Evolutionary conservation across 169 alveolate species (phyloP), one percentile per base, ranked within the genome.

Genomic region (Plasmodium vinckei): DNA sequence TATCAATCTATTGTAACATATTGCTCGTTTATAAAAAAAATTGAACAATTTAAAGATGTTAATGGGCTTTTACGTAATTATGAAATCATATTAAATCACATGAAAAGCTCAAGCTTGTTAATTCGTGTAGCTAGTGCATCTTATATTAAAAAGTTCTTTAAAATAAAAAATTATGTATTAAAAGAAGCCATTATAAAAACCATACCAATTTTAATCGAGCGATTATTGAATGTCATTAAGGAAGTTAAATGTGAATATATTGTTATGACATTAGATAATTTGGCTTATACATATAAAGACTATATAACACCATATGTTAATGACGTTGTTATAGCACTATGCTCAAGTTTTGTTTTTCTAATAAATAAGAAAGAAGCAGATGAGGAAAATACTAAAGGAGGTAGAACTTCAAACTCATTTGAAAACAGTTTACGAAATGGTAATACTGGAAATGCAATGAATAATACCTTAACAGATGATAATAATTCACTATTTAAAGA

Each of bases 51-150:
- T 67, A 51, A 13, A 25, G 89, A 79, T 79, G 44, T 79, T 5
- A 79, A 79, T 60, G 71, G 82, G 5, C 44, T 79, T 4, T 42
- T 79, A 23, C 9, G 25, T 10, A 79, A 79, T 42, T 79, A 79
- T 47, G 89, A 79, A 69, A 46, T 65, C 13, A 42, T 79, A 17
- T 44, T 79, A 23, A 79, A 79, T 65, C 89, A 79, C 54, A 79
- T 79, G 77, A 57, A 72, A 12, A 79, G 73, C 25, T 23, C 77
- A 1, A 79, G 73, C 47, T 69, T 79, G 17, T 47, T 79, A 10
- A 53, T 79, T 19, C 44, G 89, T 15, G 89, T 79, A 27, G 82
- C 89, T 46, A 79, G 89, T 79, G 89, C 89, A 25, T 79, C 89
- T 10, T 65, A 79, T 57, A 65, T 79, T 39, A 79, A 79, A 56